Base-by-base conservation (phyloP, 2,329 filamentous ascomycete genomes). In the Paecilomyces fulvus region DNA sequence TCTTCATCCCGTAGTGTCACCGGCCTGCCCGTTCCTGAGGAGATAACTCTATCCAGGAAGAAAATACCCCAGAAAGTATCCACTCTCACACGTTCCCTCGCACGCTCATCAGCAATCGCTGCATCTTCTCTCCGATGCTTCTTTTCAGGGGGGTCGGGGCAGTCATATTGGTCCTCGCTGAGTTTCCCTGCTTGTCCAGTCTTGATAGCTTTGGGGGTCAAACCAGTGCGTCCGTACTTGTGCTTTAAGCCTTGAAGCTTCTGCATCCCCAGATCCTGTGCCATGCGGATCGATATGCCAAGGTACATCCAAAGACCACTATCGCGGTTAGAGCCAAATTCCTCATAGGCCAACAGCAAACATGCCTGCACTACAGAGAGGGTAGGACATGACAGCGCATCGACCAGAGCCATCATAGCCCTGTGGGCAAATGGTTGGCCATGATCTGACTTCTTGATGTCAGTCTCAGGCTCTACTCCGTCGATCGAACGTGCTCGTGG, bases 271-370 rank as follows among this genome's bases (percentile, higher is more conserved):
- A 95, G 73, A 65, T 91, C 87, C 58, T 89, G 83, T 0, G 87
- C 87, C 84, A 91, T 88, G 3, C 90, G 85, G 58, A 95, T 95
- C 0, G 90, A 87, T 53, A 92, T 86, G 0, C 90, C 91, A 1
- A 95, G 78, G 67, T 95, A 95, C 90, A 95, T 95, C 90, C 91
- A 96, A 6, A 96, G 73, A 0, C 90, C 89, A 68, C 90, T 95
- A 66, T 95, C 91, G 64, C 92, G 89, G 61, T 90, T 89, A 10
- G 89, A 88, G 1, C 90, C 91, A 63, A 96, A 95, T 49, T 92
- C 87, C 62, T 95, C 90, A 66, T 95, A 95, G 0, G 90, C 90
- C 73, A 96, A 83, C 28, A 96, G 75, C 10, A 95, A 73, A 52
- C 87, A 91, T 0, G 90, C 89, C 64, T 95, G 91, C 0, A 94